Percentiles rank a stretch among this genome's conserved stretches.
Evolutionary conservation across 2,329 filamentous ascomycete species (phyloP).

Genomic region (Anthostomella pinea): DNA sequence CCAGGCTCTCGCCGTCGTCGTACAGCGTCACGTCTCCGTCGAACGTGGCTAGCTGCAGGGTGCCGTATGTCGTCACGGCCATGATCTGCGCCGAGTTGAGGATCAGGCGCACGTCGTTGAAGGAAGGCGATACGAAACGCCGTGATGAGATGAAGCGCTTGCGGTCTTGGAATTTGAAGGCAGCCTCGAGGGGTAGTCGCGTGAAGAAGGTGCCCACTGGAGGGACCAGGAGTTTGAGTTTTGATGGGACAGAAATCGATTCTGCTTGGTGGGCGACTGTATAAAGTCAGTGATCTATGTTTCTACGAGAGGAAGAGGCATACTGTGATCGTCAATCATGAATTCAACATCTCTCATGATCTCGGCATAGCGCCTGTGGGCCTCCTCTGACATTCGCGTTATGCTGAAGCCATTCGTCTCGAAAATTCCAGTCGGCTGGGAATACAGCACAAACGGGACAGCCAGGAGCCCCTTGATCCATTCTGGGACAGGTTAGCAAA

Average conservation of each 20-base stretch:
- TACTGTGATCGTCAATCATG: conserved; percentile 90
- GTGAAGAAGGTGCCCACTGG: conserved; percentile 94
- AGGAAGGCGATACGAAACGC: conserved; percentile 91
- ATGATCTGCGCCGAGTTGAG: conserved; percentile 94
- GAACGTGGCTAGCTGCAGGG: conserved; percentile 85
- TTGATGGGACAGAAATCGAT: conserved; percentile 69
- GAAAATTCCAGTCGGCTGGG: conserved; percentile 86
- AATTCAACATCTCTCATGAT: conserved; percentile 92
- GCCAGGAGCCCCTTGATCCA: conserved; percentile 96
- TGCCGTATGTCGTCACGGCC: conserved; percentile 73
- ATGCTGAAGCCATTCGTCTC: conserved; percentile 65
- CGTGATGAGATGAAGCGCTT: conserved; percentile 84
- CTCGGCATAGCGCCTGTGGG: conserved; percentile 86
- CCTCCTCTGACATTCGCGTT: conserved; percentile 71
- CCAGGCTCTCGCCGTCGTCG: conserved; percentile 79
- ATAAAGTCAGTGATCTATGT: conserved; percentile 8
- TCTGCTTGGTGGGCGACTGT: conserved; percentile 69
- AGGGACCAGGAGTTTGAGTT: conserved; percentile 88
- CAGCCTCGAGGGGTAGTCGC: conserved; percentile 77
- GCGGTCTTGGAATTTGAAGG: conserved; percentile 86
- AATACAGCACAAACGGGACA: conserved; percentile 94
- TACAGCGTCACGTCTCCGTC: conserved; percentile 98
- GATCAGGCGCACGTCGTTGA: conserved; percentile 92
- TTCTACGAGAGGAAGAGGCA: conserved; percentile 19
- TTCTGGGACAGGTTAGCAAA: conserved; percentile 49